These are phyloP conservation scores for Boletellus emodensis DNA, from an alignment of 768 basidiomycete genomes.

Conservation along the genomic window DNA sequence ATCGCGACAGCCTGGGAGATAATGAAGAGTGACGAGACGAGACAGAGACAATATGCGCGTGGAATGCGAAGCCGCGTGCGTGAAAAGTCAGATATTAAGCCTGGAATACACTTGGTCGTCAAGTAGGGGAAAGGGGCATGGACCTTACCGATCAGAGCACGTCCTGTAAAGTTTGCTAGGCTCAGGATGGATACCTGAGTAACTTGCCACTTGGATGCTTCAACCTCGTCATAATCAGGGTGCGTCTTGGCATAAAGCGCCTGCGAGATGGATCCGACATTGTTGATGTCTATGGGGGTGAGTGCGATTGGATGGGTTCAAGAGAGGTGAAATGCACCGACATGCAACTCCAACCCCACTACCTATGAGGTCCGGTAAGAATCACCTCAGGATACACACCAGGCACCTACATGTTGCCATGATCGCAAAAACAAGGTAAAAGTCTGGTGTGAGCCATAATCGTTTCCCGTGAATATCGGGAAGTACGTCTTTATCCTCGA, in stretches of 20 bases:
- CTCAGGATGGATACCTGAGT: constrained; percentile 82
- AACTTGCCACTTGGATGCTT: constrained; percentile 73
- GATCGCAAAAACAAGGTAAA: constrained; percentile 58
- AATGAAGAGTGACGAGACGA: constrained; percentile 66
- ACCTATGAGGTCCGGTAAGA: constrained; percentile 36
- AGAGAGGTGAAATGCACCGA: constrained; percentile 29
- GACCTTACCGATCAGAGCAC: constrained; percentile 64
- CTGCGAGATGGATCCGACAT: constrained; percentile 74
- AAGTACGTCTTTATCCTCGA: constrained; percentile 23
- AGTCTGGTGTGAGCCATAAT: constrained; percentile 52
- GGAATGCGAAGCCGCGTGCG: constrained; percentile 57
- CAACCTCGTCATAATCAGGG: constrained; percentile 57
- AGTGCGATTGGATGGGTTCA: not conserved
- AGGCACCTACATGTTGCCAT: constrained; percentile 50
- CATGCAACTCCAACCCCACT: constrained; percentile 78
- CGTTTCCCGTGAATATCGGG: constrained; percentile 54
- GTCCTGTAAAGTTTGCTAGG: constrained; percentile 74
- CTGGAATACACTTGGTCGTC: constrained; percentile 31
- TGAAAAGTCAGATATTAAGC: constrained; percentile 63
- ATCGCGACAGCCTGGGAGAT: constrained; percentile 65
- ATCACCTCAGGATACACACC: not conserved
- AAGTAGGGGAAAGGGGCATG: too few relatives aligned
- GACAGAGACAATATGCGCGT: constrained; percentile 63
- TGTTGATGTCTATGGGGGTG: constrained; percentile 68
- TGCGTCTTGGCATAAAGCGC: constrained; percentile 60